Base-by-base conservation (phyloP, 176 grass and related monocot genomes). In the Zoysia japonica region DNA sequence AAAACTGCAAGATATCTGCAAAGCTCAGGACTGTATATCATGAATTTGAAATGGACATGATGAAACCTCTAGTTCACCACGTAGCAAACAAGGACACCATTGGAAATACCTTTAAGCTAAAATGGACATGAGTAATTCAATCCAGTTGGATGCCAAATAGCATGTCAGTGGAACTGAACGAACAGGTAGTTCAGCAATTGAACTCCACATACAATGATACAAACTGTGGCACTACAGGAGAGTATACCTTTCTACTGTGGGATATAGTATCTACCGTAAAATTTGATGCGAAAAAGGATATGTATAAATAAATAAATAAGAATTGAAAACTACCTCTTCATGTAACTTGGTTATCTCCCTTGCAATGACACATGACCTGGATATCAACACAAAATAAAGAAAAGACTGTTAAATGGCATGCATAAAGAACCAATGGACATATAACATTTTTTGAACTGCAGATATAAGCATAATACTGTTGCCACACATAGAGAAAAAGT, bases 331-430 rank as follows among this genome's bases (percentile, higher is more conserved):
- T 89, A 99, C 96, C 92, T 95, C 90, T 95, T 95, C 96, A 82
- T 99, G 92, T 70, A 99, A 67, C 91, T 99, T 99, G n/a, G 92
- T 99, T 77, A 99, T 88, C 86, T 99, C 96, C 71, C 96, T 90
- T 79, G 96, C 92, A 88, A 99, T 79, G 82, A 93, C 96, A 82
- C 96, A 99, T 67, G 82, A 87, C 90, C 96, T 95, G 88, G 55
- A 67, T 57, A 74, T 76, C 52, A 65, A 65, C 11, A 65, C 2
- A 80, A 78, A 78, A 77, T 83, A 64, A 80, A 70, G 78, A 71
- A n/a, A 76, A 87, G 12, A 71, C 71, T 46, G 44, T 77, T 17
- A 81, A 42, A 80, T 74, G n/a, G 62, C n/a, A n/a, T 74, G 19
- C 41, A 63, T 47, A 62, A 48, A 74, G 51, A 28, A 78, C 50